These are phyloP conservation scores for Globisporangium carolinianum DNA, from an alignment of 352 stramenopile species.

Conservation along the genomic window DNA sequence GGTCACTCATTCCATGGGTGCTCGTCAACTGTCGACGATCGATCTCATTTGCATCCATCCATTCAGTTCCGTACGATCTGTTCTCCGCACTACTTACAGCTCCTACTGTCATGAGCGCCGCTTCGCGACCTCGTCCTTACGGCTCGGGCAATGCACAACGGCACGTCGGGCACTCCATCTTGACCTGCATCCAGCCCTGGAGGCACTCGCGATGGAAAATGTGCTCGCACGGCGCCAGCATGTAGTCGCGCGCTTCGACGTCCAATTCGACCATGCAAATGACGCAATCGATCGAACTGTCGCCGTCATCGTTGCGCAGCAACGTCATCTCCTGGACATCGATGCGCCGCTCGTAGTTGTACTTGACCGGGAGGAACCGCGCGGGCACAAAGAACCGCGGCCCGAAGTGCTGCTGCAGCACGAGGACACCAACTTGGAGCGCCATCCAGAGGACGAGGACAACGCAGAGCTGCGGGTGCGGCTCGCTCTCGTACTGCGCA, in stretches of 20 bases:
- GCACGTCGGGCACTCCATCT: slow-evolving; percentile 97
- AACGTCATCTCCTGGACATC: slow-evolving; percentile 59
- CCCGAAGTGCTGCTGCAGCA: slow-evolving; percentile 90
- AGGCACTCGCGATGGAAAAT: slow-evolving; percentile 95
- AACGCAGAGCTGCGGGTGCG: slow-evolving; percentile 58
- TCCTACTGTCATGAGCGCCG: too few species aligned
- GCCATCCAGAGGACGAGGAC: slow-evolving; percentile 87
- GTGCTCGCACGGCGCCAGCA: slow-evolving; percentile 96
- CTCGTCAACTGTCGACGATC: too few species aligned
- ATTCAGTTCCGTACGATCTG: too few species aligned
- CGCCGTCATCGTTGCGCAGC: slow-evolving; percentile 42
- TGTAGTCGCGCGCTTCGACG: slow-evolving; percentile 85
- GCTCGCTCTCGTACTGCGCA: slow-evolving; percentile 63
- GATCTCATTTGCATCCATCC: too few species aligned
- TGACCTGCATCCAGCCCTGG: slow-evolving; percentile 96
- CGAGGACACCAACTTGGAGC: slow-evolving; percentile 89
- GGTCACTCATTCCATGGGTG: too few species aligned
- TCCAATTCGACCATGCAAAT: slow-evolving; percentile 86
- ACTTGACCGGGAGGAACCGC: slow-evolving; percentile 94
- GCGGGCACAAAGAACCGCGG: slow-evolving; percentile 94
- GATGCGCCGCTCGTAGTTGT: slow-evolving; percentile 93
- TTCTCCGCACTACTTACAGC: too few species aligned
- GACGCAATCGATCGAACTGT: slow-evolving; percentile 70
- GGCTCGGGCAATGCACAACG: slow-evolving; percentile 85
- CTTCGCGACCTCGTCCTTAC: slow-evolving; percentile 11